Base-by-base conservation (phyloP, 805 yeast genomes). In the Suhomyces pyralidae region DNA sequence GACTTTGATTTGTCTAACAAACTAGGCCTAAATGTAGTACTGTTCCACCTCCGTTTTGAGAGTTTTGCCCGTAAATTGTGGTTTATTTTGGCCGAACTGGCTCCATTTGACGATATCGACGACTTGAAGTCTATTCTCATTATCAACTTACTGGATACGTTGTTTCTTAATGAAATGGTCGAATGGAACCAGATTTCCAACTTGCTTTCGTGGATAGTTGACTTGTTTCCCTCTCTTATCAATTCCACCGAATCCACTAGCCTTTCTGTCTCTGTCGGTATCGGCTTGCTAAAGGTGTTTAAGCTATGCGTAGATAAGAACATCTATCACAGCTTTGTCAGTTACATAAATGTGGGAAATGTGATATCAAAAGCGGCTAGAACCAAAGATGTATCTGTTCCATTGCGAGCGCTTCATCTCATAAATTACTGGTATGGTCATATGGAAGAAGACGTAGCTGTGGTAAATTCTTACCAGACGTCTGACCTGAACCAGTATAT, bases 1-100 rank as follows among this genome's bases (percentile, higher is more conserved):
- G 77, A 73, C 56, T 65, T 66, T 53, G 77, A 72, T 45, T 56
- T 73, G 10, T 54, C 70, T 9, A 49, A 56, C 19, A 70, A 68
- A 49, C 55, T 73, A 40, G 58, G 61, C n/a, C 50, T 69, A 2
- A 62, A 62, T 47, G 49, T 64, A 5, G 51, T 58, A 7, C 57
- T 55, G 19, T 51, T 56, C 46, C 64, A 61, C 45, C 61, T 71
- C 19, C 63, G 59, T 30, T 63, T 74, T 32, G 77, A 72, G 46
- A 60, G 65, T 24, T 55, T 58, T 15, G 62, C 70, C 24, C 57
- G 71, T 46, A 69, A 65, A 53, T 46, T 73, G 6, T 71, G 74
- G 68, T 70, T 67, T 49, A 55, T 71, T 4, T 51, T 65, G 24
- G 15, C 49, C 6, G 55, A 62, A 2, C 36, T 52, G 10, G 12